Conservation (phyloP, 768 basidiomycete genomes). For the Panaeolus cyanescens region DNA sequence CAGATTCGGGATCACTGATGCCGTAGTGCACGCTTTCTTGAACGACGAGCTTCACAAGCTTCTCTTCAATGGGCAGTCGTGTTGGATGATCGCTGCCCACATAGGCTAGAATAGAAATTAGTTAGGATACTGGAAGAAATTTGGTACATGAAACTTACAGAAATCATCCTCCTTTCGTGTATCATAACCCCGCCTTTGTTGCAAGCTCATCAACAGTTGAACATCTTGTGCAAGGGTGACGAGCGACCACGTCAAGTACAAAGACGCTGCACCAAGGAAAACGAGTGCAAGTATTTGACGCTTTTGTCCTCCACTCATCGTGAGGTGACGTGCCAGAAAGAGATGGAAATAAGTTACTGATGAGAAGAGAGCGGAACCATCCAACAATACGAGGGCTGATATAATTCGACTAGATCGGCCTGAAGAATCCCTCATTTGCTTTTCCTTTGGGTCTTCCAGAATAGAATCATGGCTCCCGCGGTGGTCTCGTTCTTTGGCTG, state of each 20-base stretch:
- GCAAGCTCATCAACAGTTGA: constrained; percentile 18
- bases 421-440: background rate
- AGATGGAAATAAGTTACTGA: background rate
- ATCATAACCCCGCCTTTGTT: constrained; percentile 15
- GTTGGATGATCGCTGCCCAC: constrained; percentile 27
- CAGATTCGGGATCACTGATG: constrained; percentile 24
- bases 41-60: constrained; percentile 25
- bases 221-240: constrained; percentile 18
- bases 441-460: background rate
- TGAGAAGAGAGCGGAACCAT: background rate
- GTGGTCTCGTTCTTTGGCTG: background rate
- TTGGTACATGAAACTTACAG: constrained; percentile 12
- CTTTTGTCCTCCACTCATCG: constrained; percentile 10
- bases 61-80: constrained; percentile 25
- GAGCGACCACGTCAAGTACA: constrained; percentile 30
- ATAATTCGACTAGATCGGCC: background rate
- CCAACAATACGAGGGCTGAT: background rate
- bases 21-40: constrained; percentile 31
- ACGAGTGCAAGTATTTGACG: constrained; percentile 21
- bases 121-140: background rate
- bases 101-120: constrained; percentile 16
- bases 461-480: background rate
- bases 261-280: constrained; percentile 17
- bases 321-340: background rate
- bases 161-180: constrained; percentile 20